Base-by-base conservation (phyloP, 2,329 filamentous ascomycete species). In the Verticillium klebahnii region DNA sequence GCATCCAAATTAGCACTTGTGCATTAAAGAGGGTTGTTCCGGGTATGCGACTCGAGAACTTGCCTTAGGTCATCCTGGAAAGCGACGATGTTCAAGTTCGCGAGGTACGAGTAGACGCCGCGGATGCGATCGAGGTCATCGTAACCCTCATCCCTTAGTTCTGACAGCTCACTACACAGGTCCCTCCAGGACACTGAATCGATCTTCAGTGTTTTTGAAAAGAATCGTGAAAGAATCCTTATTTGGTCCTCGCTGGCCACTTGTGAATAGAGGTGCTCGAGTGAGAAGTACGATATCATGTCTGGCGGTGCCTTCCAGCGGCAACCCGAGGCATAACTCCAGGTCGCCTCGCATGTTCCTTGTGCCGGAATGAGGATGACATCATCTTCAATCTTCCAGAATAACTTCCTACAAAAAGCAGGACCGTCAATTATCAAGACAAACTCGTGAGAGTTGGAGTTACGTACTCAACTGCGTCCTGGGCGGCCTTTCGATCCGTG, bases 251-350 rank as follows among this genome's bases (percentile, higher is more conserved):
- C 5, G 58, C 19, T 37, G 31, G 19, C 39, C 29, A 32, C 25
- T 37, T 50, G 25, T 25, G 39, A 50, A 37, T 62, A 62, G 31
- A 62, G 61, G 19, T 55, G 57, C 52, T 62, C 34, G 23, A 62
- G 61, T 37, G 57, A 23, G 32, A 36, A 50, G 55, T 34, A 52
- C 8, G 50, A 36, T 11, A n/a, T 19, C 61, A 60, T 62, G 8
- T 54, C 57, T 7, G 39, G 17, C 8, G 61, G 57, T 31, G 57
- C 61, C 14, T 32, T 45, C 61, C 40, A 59, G 23, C 23, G 23
- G 25, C 58, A 59, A 9, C 11, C 7, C 3, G 31, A 25, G 3
- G 23, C 12, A 12, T 2, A 6, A 12, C 8, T 25, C 58, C 58
- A 59, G 17, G 14, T 14, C n/a, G 58, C 58, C 25, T 32, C 15